These are phyloP conservation scores for Ottelia alismoides DNA, from an alignment of 106 monocot genomes.

Conservation along the genomic window DNA sequence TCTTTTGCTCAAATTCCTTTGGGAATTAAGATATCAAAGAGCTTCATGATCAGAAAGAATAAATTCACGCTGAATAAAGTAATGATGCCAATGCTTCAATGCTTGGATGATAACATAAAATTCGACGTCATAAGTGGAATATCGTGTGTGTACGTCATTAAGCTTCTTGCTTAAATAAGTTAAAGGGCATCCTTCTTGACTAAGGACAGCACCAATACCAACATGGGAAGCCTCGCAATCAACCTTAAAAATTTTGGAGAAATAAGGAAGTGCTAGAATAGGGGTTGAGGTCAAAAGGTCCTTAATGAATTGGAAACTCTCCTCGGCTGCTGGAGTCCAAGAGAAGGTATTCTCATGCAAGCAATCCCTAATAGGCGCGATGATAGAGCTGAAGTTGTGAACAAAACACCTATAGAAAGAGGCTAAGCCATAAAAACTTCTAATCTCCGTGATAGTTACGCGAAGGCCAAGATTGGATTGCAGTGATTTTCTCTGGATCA, in stretches of 20 bases:
- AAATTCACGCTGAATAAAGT: too few relatives aligned
- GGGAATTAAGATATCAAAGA: too few relatives aligned
- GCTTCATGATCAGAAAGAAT: too few relatives aligned
- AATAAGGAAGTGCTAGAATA: neutral
- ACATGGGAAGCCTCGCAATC: too few relatives aligned
- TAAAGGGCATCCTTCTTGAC: too few relatives aligned
- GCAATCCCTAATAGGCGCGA: slow-evolving; percentile 3
- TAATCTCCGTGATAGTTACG: neutral
- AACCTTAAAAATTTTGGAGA: neutral
- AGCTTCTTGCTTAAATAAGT: too few relatives aligned
- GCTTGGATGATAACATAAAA: too few relatives aligned
- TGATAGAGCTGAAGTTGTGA: slow-evolving; percentile 5
- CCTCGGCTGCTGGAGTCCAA: neutral
- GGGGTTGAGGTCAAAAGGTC: neutral
- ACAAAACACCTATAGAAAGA: slow-evolving; percentile 15
- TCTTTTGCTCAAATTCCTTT: too few relatives aligned
- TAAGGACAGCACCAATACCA: too few relatives aligned
- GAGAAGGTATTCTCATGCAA: neutral
- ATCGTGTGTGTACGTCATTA: too few relatives aligned
- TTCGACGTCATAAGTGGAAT: too few relatives aligned
- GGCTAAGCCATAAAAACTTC: slow-evolving; percentile 11
- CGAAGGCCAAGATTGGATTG: neutral
- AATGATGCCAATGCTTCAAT: too few relatives aligned
- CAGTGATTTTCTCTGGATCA: slow-evolving; percentile 1
- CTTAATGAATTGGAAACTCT: neutral